Base-by-base conservation (phyloP, 495 filamentous ascomycete species). In the Penicillium verhagenii region DNA sequence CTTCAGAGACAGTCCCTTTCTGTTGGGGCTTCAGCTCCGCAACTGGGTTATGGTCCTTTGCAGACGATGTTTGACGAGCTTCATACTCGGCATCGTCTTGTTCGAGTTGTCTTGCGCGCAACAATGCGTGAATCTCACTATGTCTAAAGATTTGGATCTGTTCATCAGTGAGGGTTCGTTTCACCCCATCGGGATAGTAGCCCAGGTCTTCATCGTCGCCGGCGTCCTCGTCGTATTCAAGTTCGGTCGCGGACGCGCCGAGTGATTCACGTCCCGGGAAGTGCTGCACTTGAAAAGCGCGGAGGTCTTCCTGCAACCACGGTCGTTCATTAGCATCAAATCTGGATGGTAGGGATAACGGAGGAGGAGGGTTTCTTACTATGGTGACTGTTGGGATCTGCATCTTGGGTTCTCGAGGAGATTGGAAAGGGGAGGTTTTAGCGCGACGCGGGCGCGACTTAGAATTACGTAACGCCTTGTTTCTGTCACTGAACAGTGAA, bases 111-210 rank as follows among this genome's bases (percentile, higher is more conserved):
- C 70, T 70, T 53, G 77, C 77, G 9, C 87, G 81, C 3, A 90
- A 71, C 16, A 96, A 71, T 7, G 78, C 63, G 63, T 96, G 84
- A 39, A 97, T 81, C 72, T 98, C 94, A 13, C 87, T 94, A 66
- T 94, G 88, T 53, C 94, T 78, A 65, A 97, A 96, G 35, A 96
- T 94, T 16, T 79, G 84, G 40, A 97, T 90, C 71, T 98, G 88
- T 52, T 90, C 89, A 67, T 96, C 90, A 2, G 95, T 97, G 47
- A 98, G 74, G 6, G 92, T 96, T 6, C 95, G 86, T 67, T 96
- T 96, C 50, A 85, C 83, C 13, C 95, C 93, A 59, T 97, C 92
- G 6, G 81, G 74, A 64, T 97, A 98, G 69, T 91, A 94, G 20
- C 92, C 95, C 11, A 96, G 79, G 7, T 76, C 86, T 59, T 94